These are phyloP conservation scores for Liriodendron chinense DNA, from an alignment of 164 flowering plant genomes.

Conservation along the genomic window DNA sequence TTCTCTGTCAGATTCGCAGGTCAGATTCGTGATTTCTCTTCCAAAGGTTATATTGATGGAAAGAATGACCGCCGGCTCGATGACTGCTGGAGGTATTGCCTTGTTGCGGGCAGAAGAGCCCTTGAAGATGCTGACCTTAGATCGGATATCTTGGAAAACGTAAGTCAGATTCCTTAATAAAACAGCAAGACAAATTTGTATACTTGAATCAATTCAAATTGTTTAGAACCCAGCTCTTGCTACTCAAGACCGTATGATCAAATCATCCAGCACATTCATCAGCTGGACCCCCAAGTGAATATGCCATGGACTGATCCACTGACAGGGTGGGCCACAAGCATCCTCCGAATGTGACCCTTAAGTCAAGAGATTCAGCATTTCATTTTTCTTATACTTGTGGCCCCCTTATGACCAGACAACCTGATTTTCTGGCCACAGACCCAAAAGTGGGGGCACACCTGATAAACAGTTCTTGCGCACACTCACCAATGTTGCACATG, in stretches of 20 bases:
- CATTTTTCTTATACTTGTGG: no score
- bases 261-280: no score
- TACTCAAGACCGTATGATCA: no score
- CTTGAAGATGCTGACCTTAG: constrained; percentile 69
- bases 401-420: no score
- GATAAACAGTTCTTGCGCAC: no score
- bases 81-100: constrained; percentile 68
- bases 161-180: not conserved
- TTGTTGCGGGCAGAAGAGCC: constrained; percentile 68
- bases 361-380: no score
- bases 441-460: no score
- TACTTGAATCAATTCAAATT: not conserved
- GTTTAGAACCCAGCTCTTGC: no score
- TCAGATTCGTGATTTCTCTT: constrained; percentile 62
- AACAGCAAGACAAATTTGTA: not conserved
- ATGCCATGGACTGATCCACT: not conserved
- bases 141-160: constrained; percentile 43
- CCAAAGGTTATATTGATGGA: constrained; percentile 66
- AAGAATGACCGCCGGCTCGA: constrained; percentile 75
- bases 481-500: no score
- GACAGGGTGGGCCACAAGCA: not conserved
- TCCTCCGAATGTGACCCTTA: no score
- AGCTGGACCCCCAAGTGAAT: not conserved
- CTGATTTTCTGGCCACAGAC: no score
- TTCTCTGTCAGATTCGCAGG: constrained; percentile 63